Evolutionary conservation across 345 rosid species (phyloP), one percentile per base, ranked within the genome.

Genomic region (Hypericum androsaemum): DNA sequence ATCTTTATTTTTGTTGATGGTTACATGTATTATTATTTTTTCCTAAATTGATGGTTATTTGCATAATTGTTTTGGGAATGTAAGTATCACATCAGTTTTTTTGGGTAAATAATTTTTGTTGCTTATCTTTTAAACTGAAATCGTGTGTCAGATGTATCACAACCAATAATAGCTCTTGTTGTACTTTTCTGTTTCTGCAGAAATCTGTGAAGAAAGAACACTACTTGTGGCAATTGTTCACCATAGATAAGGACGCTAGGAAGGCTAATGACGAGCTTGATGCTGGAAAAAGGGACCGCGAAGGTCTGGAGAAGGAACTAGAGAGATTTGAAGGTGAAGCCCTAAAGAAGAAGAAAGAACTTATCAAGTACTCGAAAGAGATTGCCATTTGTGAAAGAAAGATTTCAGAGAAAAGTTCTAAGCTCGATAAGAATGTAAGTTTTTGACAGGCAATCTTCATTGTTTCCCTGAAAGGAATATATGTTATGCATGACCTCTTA

Each of bases 171-270:
- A 5, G 8, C 22, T 13, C 15, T 32, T n/a, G 50, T 13, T 14
- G 15, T 46, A 8, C 22, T 46, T 46, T 46, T 13, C 22, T 14
- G 7, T 32, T n/a, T 15, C n/a, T 71, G 66, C 86, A 92, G 98
- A 88, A 88, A 88, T 56, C 76, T 63, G 60, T 92, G 80, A 88
- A 88, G 84, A 75, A 72, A 64, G 88, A 88, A 51, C 80, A 83
- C 64, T 85, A 58, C 69, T 71, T 85, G 47, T 92, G 97, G 97
- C 94, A 88, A 77, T 73, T 92, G 61, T 80, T 49, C 71, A 81
- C 72, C 60, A 80, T 88, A 41, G 94, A 80, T 40, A 83, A 77
- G 62, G 98, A 92, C 65, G 64, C 77, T 38, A 67, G 64, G 46
- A 81, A 77, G 76, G 68, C 72, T 0, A 76, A 57, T 37, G 79